phyloP scores from a whole-genome alignment of 805 yeast genomes.

The Torulaspora microellipsoides region DNA sequence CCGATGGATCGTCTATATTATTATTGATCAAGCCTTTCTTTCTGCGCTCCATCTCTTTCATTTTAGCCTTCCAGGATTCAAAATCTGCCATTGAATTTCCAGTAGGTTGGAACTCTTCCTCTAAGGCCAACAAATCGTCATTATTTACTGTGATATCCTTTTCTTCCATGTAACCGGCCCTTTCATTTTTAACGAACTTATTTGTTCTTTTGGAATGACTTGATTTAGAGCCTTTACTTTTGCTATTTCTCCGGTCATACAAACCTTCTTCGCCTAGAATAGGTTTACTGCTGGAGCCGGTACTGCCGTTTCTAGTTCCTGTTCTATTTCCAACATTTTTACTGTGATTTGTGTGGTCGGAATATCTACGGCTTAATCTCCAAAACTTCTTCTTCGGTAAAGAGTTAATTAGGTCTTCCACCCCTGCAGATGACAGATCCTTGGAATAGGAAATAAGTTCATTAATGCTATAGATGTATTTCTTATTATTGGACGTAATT shows the following conservation, averaged over 20 bases:
- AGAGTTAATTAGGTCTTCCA: slow-evolving; percentile 31
- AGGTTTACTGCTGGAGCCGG: slow-evolving; percentile 12
- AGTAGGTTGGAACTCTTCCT: slow-evolving; percentile 31
- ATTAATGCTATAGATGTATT: slow-evolving; percentile 26
- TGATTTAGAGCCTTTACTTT: slow-evolving; percentile 13
- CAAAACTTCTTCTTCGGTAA: slow-evolving; percentile 50
- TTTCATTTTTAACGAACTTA: slow-evolving; percentile 15
- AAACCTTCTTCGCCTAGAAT: slow-evolving; percentile 10
- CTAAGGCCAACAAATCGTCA: slow-evolving; percentile 33
- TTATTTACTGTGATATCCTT: slow-evolving; percentile 29
- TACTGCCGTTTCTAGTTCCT: slow-evolving; percentile 12
- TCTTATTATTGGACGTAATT: slow-evolving; percentile 9
- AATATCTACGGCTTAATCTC: slow-evolving; percentile 37
- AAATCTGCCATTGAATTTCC: slow-evolving; percentile 39
- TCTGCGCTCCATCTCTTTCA: slow-evolving; percentile 36
- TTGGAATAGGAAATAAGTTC: slow-evolving; percentile 23
- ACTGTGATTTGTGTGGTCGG: slow-evolving; percentile 15
- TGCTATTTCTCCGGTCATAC: slow-evolving; percentile 21
- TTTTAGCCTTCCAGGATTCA: slow-evolving; percentile 39
- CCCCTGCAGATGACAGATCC: slow-evolving; percentile 30
- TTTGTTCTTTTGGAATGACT: slow-evolving; percentile 13
- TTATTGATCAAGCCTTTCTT: slow-evolving; percentile 29
- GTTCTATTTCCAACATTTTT: slow-evolving; percentile 16
- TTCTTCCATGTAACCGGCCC: slow-evolving; percentile 18
- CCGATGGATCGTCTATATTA: slow-evolving; percentile 4